Conservation (phyloP, 2,329 filamentous ascomycete genomes). For the Colletotrichum lentis region DNA sequence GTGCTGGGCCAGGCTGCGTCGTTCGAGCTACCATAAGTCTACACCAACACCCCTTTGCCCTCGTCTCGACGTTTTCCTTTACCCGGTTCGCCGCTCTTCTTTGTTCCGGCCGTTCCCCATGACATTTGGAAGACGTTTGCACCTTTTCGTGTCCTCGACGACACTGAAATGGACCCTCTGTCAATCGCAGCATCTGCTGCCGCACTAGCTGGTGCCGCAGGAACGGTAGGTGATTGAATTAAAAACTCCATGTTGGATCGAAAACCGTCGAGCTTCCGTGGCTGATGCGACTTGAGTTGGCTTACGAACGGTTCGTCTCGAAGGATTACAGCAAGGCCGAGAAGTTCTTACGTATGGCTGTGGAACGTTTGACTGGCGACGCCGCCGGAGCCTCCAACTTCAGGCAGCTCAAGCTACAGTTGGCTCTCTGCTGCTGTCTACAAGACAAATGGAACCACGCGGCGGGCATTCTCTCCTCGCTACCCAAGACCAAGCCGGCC, state of each 20-base stretch:
- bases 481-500: not conserved
- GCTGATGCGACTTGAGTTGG: conserved; percentile 4
- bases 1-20: not conserved
- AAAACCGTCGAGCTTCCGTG: not conserved
- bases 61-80: not conserved
- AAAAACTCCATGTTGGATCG: too few relatives aligned
- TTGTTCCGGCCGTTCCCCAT: not conserved
- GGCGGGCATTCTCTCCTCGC: not conserved
- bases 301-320: conserved; percentile 9
- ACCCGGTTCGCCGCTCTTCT: not conserved
- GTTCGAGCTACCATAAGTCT: not conserved
- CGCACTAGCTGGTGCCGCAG: not conserved
- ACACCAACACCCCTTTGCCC: not conserved
- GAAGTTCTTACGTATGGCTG: conserved; percentile 15
- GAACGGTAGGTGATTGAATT: not conserved
- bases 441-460: conserved; percentile 25
- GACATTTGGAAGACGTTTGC: not conserved
- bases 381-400: not conserved
- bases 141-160: not conserved
- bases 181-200: conserved; percentile 16
- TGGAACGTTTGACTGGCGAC: conserved; percentile 10
- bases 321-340: conserved; percentile 24
- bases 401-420: conserved; percentile 12
- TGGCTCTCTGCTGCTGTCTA: conserved; percentile 13
- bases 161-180: conserved; percentile 12